A percentile compares a stretch with the other conserved stretches of the same genome.
These are phyloP conservation scores for Clohesyomyces aquaticus DNA, from an alignment of 495 filamentous ascomycete species.

Conservation along the genomic window DNA sequence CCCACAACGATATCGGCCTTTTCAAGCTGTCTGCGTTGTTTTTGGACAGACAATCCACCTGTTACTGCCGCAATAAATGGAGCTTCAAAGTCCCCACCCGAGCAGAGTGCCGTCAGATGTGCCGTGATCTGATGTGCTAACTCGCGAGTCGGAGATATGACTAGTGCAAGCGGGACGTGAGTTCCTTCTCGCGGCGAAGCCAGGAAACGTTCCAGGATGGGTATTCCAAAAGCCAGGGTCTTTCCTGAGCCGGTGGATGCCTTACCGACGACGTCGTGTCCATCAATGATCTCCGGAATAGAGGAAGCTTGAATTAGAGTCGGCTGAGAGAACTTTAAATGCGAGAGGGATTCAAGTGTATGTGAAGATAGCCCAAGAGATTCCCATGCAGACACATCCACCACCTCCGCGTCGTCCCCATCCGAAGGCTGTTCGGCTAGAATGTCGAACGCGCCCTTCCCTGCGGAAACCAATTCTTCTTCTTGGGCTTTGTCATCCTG, in stretches of 20 bases:
- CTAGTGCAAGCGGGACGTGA: slow-evolving; percentile 71
- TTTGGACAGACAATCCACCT: slow-evolving; percentile 87
- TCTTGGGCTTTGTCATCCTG: too few species aligned
- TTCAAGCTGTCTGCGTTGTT: slow-evolving; percentile 79
- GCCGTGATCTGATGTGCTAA: slow-evolving; percentile 85
- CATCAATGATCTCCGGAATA: slow-evolving; percentile 75
- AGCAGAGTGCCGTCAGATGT: slow-evolving; percentile 75
- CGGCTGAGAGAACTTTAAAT: slow-evolving; percentile 75
- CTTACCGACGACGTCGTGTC: slow-evolving; percentile 79
- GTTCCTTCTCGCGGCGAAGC: slow-evolving; percentile 44
- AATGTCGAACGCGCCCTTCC: slow-evolving; percentile 30
- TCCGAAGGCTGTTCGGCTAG: slow-evolving; percentile 37
- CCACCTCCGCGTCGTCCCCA: slow-evolving; percentile 35
- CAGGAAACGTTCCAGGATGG: slow-evolving; percentile 71
- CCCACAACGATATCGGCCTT: slow-evolving; percentile 85
- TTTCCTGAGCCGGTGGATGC: slow-evolving; percentile 84
- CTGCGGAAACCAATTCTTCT: slow-evolving; percentile 32
- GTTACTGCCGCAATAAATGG: slow-evolving; percentile 80
- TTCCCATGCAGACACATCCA: slow-evolving; percentile 76
- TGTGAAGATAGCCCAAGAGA: slow-evolving; percentile 68
- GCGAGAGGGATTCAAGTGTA: slow-evolving; percentile 72
- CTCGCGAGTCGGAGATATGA: slow-evolving; percentile 90
- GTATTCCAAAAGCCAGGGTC: slow-evolving; percentile 80
- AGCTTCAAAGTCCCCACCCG: slow-evolving; percentile 58
- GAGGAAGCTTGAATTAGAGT: slow-evolving; percentile 76